These are phyloP conservation scores for Clavaria fumosa DNA, from an alignment of 768 basidiomycete species.

Conservation along the genomic window DNA sequence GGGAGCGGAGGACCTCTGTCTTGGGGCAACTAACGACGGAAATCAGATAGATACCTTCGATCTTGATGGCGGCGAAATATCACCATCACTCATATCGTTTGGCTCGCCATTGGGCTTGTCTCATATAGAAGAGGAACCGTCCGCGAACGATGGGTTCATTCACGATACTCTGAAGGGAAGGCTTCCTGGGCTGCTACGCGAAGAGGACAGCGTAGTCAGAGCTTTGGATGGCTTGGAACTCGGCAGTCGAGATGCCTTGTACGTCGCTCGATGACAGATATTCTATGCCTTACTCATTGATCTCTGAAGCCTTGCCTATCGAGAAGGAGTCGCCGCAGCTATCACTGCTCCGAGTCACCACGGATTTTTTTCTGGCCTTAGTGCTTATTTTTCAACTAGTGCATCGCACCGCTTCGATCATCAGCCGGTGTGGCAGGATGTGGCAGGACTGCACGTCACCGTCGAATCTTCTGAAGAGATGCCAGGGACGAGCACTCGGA, in stretches of 20 bases:
- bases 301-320: slow-evolving; percentile 42
- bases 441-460: slow-evolving; percentile 50
- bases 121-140: slow-evolving; percentile 51
- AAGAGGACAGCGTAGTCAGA: slow-evolving; percentile 34
- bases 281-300: not conserved
- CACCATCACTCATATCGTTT: slow-evolving; percentile 52
- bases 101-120: slow-evolving; percentile 58
- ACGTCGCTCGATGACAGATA: slow-evolving; percentile 17
- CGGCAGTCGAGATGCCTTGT: slow-evolving; percentile 57
- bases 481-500: slow-evolving; percentile 65
- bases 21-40: slow-evolving; percentile 8
- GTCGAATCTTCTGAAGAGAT: slow-evolving; percentile 30
- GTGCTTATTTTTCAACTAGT: slow-evolving; percentile 48
- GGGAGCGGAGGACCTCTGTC: slow-evolving; percentile 15
- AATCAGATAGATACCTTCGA: slow-evolving; percentile 35
- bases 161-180: slow-evolving; percentile 35
- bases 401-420: slow-evolving; percentile 42
- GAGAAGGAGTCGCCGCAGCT: slow-evolving; percentile 53
- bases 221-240: slow-evolving; percentile 68
- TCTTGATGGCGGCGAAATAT: slow-evolving; percentile 54
- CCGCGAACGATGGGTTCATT: slow-evolving; percentile 53
- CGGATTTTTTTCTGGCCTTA: slow-evolving; percentile 45
- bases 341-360: slow-evolving; percentile 43
- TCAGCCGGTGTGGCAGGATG: slow-evolving; percentile 48
- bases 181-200: slow-evolving; percentile 36